phyloP scores from a whole-genome alignment of 2,329 filamentous ascomycete genomes.

The Clathrospora elynae region DNA sequence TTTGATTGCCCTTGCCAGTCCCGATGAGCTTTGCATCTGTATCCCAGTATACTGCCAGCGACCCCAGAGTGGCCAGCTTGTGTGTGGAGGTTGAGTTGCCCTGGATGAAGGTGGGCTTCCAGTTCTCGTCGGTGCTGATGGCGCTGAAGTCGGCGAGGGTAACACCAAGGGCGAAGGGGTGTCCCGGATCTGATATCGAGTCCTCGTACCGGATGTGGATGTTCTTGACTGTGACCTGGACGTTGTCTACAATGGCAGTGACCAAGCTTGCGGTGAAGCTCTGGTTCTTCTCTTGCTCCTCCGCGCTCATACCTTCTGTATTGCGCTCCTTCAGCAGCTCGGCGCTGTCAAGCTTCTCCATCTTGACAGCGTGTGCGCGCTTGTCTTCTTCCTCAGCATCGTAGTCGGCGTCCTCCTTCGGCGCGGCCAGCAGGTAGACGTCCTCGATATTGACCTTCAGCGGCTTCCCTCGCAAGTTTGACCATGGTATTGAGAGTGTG shows the following conservation, averaged over 20 bases:
- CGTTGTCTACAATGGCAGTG: slow-evolving; percentile 96
- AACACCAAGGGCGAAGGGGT: slow-evolving; percentile 90
- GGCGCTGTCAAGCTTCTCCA: slow-evolving; percentile 97
- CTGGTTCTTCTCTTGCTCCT: slow-evolving; percentile 97
- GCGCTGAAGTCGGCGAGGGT: slow-evolving; percentile 97
- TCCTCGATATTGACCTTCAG: slow-evolving; percentile 96
- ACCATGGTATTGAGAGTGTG: slow-evolving; percentile 95
- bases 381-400: slow-evolving; percentile 90
- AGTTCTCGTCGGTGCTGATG: slow-evolving; percentile 91
- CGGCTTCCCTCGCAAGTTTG: slow-evolving; percentile 90
- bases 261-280: slow-evolving; percentile 95
- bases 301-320: slow-evolving; percentile 88
- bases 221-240: slow-evolving; percentile 97
- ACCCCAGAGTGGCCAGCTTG: slow-evolving; percentile 89
- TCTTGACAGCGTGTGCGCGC: slow-evolving; percentile 88
- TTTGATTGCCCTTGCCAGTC: slow-evolving; percentile 73
- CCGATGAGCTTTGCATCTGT: slow-evolving; percentile 87
- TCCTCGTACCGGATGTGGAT: slow-evolving; percentile 99
- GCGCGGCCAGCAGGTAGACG: slow-evolving; percentile 92
- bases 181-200: slow-evolving; percentile 89
- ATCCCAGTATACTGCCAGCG: slow-evolving; percentile 96
- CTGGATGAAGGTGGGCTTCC: slow-evolving; percentile 95
- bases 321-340: slow-evolving; percentile 92
- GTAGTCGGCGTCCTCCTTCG: slow-evolving; percentile 93
- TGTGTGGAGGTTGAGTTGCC: slow-evolving; percentile 81